Evolutionary conservation across 2,329 filamentous ascomycete genomes (phyloP).

Genomic region (Cladosporium velox): DNA sequence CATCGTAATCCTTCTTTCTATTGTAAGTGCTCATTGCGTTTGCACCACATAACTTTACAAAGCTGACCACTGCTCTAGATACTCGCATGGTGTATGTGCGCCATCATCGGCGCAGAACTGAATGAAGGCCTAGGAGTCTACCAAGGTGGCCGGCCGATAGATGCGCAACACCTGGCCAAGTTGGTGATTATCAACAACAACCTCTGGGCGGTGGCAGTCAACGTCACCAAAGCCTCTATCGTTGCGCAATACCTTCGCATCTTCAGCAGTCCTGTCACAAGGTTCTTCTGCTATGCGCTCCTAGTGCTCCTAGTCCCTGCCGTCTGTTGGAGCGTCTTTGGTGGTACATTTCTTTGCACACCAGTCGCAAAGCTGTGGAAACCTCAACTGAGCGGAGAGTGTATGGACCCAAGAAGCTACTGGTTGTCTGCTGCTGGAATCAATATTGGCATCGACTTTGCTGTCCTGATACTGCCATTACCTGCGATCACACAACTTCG

Average conservation of each 20-base stretch:
- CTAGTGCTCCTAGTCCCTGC: conserved; percentile 36
- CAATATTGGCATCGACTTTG: conserved; percentile 49
- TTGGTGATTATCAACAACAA: conserved; percentile 38
- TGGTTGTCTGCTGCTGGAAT: conserved; percentile 49
- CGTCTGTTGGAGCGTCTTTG: conserved; percentile 38
- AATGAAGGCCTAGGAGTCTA: conserved; percentile 31
- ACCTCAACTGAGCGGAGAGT: conserved; percentile 36
- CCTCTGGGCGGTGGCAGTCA: conserved; percentile 38
- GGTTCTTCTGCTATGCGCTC: conserved; percentile 42
- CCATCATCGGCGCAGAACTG: conserved; percentile 32
- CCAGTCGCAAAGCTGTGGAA: conserved; percentile 48
- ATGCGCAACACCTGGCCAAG: conserved; percentile 30
- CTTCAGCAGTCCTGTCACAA: conserved; percentile 42
- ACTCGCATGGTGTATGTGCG: conserved; percentile 35
- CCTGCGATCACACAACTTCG: conserved; percentile 44
- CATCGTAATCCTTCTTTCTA: conserved; percentile 39
- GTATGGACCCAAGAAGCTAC: conserved; percentile 43
- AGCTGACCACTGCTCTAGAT: conserved; percentile 24
- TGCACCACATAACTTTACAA: background rate
- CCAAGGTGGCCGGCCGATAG: conserved; percentile 16
- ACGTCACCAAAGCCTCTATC: conserved; percentile 50
- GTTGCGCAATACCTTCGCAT: conserved; percentile 53
- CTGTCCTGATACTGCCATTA: conserved; percentile 49
- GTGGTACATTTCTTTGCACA: conserved; percentile 45
- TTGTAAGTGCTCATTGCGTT: conserved; percentile 29